phyloP scores from a whole-genome alignment of 2,329 filamentous ascomycete genomes.

The Didymella glomerata region DNA sequence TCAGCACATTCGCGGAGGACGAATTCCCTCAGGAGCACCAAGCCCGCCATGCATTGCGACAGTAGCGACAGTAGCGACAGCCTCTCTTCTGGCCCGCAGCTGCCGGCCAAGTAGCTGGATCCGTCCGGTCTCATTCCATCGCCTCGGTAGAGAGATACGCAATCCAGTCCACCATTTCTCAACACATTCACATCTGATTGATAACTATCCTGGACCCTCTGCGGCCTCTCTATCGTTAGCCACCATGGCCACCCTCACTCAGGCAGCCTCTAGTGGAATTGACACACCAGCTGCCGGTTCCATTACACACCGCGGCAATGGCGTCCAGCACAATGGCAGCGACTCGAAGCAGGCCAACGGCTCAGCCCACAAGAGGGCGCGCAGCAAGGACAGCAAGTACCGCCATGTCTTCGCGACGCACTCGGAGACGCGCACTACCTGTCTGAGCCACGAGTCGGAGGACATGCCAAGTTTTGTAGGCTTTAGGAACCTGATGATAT shows the following conservation, averaged over 20 bases:
- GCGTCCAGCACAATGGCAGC: neutral
- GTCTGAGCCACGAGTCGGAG: conserved; percentile 82
- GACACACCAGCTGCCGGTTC: conserved; percentile 35
- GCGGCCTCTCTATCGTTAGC: neutral
- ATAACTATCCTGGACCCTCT: neutral
- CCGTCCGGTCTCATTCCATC: conserved; percentile 16
- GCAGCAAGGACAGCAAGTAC: conserved; percentile 68
- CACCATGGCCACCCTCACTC: conserved; percentile 46
- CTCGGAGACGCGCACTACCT: conserved; percentile 74
- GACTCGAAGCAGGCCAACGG: conserved; percentile 23
- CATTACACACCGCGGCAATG: conserved; percentile 33
- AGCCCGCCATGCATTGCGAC: conserved; percentile 22
- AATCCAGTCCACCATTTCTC: conserved; percentile 9
- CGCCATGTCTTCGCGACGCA: conserved; percentile 92
- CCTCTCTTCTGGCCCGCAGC: conserved; percentile 8
- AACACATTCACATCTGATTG: conserved; percentile 7
- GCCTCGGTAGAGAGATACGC: conserved; percentile 14
- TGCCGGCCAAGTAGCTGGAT: conserved; percentile 16
- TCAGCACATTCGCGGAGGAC: neutral
- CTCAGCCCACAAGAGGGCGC: conserved; percentile 12
- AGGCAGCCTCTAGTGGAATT: conserved; percentile 27
- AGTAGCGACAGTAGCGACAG: neutral
- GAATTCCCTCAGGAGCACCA: conserved; percentile 4
- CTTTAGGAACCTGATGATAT: conserved; percentile 95
- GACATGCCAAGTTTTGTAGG: conserved; percentile 84